These are phyloP conservation scores for Salvia sclarea DNA, from an alignment of 305 asterid species.

Conservation along the genomic window DNA sequence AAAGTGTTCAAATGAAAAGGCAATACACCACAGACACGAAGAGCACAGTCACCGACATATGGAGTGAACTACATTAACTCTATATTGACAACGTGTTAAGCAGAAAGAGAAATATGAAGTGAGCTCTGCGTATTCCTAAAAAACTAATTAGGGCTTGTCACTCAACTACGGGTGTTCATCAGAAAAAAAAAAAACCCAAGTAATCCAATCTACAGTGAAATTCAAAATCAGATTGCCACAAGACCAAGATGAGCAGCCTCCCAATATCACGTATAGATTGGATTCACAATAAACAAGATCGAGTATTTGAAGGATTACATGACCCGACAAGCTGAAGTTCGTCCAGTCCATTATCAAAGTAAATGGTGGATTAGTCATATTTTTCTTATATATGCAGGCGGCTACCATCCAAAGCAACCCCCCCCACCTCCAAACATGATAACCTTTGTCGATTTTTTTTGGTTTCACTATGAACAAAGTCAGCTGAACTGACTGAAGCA, in stretches of 20 bases:
- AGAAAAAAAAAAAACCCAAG: background rate
- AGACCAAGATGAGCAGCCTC: background rate
- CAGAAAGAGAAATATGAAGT: too few relatives aligned
- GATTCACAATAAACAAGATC: background rate
- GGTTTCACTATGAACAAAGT: background rate
- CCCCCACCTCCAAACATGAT: too few relatives aligned
- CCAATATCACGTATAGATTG: background rate
- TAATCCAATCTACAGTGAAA: background rate
- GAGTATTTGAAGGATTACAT: background rate
- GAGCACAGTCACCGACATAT: background rate
- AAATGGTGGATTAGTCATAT: background rate
- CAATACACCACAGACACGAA: background rate
- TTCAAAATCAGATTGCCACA: background rate
- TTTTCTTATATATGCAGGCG: background rate
- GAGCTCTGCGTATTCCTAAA: too few relatives aligned
- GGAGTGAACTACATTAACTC: background rate
- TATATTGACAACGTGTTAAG: background rate
- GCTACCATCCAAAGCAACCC: background rate
- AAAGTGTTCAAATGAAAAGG: background rate
- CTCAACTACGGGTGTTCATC: background rate
- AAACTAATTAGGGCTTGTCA: background rate
- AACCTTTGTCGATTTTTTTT: background rate
- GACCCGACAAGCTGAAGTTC: background rate
- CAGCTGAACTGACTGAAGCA: background rate
- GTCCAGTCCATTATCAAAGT: background rate